Percentiles rank a stretch among this genome's conserved stretches.
phyloP scores from a whole-genome alignment of 805 yeast genomes.

The Lachancea thermotolerans region DNA sequence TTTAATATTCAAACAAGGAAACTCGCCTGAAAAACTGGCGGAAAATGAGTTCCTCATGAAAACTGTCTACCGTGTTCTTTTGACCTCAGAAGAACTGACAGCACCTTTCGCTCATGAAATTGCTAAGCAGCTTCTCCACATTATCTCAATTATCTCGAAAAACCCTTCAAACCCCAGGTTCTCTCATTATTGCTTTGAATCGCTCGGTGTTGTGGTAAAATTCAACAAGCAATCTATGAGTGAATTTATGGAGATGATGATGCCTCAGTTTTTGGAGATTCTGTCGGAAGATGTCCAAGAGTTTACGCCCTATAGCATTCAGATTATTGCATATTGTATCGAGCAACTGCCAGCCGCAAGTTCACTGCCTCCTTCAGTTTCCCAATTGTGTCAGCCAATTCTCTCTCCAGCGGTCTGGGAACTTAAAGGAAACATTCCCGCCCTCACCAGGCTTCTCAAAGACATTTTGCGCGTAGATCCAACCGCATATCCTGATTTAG shows the following conservation, averaged over 20 bases:
- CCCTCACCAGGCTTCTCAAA: slow-evolving; percentile 71
- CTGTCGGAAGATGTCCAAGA: slow-evolving; percentile 85
- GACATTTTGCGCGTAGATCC: slow-evolving; percentile 47
- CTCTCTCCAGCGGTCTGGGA: slow-evolving; percentile 94
- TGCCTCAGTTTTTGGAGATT: slow-evolving; percentile 62
- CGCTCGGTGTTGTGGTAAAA: slow-evolving; percentile 70
- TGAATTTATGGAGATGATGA: slow-evolving; percentile 37
- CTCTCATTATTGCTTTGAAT: slow-evolving; percentile 84
- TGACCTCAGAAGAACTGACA: slow-evolving; percentile 65
- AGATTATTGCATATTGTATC: slow-evolving; percentile 72
- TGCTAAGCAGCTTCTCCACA: slow-evolving; percentile 59
- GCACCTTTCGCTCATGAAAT: slow-evolving; percentile 38
- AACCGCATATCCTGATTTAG: slow-evolving; percentile 38
- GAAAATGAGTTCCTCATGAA: slow-evolving; percentile 93
- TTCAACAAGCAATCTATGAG: slow-evolving; percentile 34
- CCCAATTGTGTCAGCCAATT: slow-evolving; percentile 67
- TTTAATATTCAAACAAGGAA: slow-evolving; percentile 51
- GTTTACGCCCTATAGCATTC: slow-evolving; percentile 89
- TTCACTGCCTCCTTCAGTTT: slow-evolving; percentile 58
- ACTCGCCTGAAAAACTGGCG: slow-evolving; percentile 82
- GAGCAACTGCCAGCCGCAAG: slow-evolving; percentile 46
- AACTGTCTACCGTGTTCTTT: slow-evolving; percentile 73
- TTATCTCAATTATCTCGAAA: slow-evolving; percentile 63
- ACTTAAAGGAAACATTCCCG: slow-evolving; percentile 86
- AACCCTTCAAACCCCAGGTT: slow-evolving; percentile 96